Evolutionary conservation across 169 alveolate species (phyloP).

Genomic region (Miamiensis avidus): DNA sequence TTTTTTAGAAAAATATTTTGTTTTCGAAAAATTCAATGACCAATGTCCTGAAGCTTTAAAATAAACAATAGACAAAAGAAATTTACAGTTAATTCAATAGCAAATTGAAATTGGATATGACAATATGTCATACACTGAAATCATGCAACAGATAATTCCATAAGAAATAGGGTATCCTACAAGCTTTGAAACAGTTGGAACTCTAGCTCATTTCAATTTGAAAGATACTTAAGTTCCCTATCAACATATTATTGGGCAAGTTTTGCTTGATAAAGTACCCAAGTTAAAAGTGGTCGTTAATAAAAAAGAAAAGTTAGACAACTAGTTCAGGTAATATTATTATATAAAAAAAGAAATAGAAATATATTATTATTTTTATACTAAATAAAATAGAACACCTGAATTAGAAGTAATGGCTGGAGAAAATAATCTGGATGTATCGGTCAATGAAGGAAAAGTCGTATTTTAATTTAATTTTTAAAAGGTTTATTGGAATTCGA

Average conservation of each 20-base stretch:
- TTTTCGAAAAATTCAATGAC: background rate
- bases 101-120: constrained; percentile 22
- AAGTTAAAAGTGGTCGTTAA: constrained; percentile 68
- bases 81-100: constrained; percentile 6
- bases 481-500: constrained; percentile 80
- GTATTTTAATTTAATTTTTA: constrained; percentile 68
- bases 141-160: constrained; percentile 46
- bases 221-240: constrained; percentile 57
- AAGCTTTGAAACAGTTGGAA: constrained; percentile 81
- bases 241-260: constrained; percentile 73
- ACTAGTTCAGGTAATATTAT: no score
- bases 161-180: constrained; percentile 58
- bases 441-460: constrained; percentile 68
- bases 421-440: constrained; percentile 67
- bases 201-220: constrained; percentile 79
- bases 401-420: constrained; percentile 82
- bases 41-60: constrained; percentile 24
- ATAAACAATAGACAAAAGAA: constrained; percentile 7
- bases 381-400: constrained; percentile 78
- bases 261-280: constrained; percentile 76
- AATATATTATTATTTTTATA: no score
- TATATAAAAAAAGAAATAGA: no score
- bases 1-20: background rate
- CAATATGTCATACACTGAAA: constrained; percentile 22
- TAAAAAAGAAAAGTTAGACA: constrained; percentile 60